Percentiles rank a stretch among this genome's conserved stretches.
These are phyloP conservation scores for Hawksworthiomyces lignivorus DNA, from an alignment of 2,329 filamentous ascomycete genomes.

Conservation along the genomic window DNA sequence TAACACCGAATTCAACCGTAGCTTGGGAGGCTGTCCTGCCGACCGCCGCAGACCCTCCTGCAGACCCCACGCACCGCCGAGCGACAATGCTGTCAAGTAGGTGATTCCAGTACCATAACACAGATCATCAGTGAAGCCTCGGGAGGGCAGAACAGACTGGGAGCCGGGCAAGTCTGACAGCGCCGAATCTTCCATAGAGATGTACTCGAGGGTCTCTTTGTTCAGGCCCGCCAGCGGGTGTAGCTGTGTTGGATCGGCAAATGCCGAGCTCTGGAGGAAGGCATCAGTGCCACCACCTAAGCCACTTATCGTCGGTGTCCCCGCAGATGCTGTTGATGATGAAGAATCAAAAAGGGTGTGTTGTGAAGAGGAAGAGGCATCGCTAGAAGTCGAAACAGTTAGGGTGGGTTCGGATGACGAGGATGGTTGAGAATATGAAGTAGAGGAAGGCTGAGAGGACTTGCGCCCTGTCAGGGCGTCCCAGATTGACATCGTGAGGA, in stretches of 20 bases:
- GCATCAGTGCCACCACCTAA: constrained; percentile 70
- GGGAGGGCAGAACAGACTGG: constrained; percentile 82
- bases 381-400: constrained; percentile 45
- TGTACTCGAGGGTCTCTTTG: constrained; percentile 88
- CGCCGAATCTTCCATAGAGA: constrained; percentile 84
- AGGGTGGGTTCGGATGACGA: constrained; percentile 31
- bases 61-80: constrained; percentile 88
- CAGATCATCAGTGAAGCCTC: constrained; percentile 95
- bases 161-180: constrained; percentile 80
- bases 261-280: constrained; percentile 69
- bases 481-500: constrained; percentile 43
- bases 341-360: constrained; percentile 58
- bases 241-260: constrained; percentile 79
- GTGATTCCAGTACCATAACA: constrained; percentile 96
- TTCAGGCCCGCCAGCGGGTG: constrained; percentile 92
- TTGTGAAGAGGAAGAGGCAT: constrained; percentile 35
- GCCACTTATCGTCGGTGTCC: constrained; percentile 21
- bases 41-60: constrained; percentile 80
- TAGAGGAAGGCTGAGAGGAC: constrained; percentile 22
- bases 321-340: constrained; percentile 1
- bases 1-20: constrained; percentile 86
- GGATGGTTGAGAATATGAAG: constrained; percentile 28
- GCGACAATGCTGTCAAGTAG: constrained; percentile 76
- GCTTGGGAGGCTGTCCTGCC: constrained; percentile 72
- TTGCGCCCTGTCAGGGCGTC: constrained; percentile 54